A percentile compares a stretch with the other conserved stretches of the same genome.
phyloP scores from a whole-genome alignment of 495 filamentous ascomycete genomes.

The Lophium mytilinum region DNA sequence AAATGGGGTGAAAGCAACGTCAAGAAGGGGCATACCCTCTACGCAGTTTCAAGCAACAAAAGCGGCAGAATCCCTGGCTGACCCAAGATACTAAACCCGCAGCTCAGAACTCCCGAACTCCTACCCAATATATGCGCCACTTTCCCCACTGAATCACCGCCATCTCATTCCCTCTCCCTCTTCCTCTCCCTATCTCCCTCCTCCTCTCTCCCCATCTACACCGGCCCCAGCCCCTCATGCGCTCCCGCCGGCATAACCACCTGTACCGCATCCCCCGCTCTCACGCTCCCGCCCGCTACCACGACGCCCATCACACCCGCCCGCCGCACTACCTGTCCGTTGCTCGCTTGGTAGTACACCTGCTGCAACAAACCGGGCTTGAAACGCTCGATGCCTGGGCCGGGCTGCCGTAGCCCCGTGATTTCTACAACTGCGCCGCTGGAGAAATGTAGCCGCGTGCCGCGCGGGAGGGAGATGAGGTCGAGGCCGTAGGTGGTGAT shows the following conservation, averaged over 20 bases:
- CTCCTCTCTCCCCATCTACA: background rate
- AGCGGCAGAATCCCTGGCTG: too few relatives aligned
- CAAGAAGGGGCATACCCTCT: too few relatives aligned
- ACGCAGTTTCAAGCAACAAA: too few relatives aligned
- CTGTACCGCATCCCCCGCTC: conserved; percentile 1
- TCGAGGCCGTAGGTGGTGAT: conserved; percentile 5
- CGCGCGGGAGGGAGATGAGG: background rate
- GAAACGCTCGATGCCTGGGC: conserved; percentile 1
- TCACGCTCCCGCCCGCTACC: background rate
- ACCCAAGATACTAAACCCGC: too few relatives aligned
- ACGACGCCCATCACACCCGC: conserved; percentile 11
- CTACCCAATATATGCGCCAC: too few relatives aligned
- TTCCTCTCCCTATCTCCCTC: too few relatives aligned
- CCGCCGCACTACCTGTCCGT: background rate
- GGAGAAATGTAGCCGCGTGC: background rate
- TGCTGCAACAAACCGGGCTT: conserved; percentile 1
- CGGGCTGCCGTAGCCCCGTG: conserved; percentile 1
- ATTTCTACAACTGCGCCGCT: conserved; percentile 1
- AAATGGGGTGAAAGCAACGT: too few relatives aligned
- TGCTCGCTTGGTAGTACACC: background rate
- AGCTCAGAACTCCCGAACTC: too few relatives aligned
- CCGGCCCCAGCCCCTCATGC: background rate
- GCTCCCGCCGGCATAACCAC: background rate
- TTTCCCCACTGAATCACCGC: too few relatives aligned
- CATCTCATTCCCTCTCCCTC: too few relatives aligned